These are phyloP conservation scores for Leishmania major DNA, from an alignment of 208 protist genomes.

Conservation along the genomic window DNA sequence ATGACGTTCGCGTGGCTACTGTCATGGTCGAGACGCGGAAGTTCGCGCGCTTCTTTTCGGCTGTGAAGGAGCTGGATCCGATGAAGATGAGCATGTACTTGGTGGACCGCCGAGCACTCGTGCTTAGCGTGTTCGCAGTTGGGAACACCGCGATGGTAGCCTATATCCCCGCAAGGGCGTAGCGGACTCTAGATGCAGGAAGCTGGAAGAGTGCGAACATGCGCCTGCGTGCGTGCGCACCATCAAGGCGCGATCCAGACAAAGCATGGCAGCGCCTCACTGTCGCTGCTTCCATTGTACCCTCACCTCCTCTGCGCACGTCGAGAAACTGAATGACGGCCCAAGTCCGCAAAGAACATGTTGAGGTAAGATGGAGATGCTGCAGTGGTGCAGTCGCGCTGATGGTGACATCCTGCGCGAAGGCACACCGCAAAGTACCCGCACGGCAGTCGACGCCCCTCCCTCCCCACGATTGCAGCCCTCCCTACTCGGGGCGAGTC, in stretches of 20 bases:
- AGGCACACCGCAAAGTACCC: neutral
- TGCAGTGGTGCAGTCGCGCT: neutral
- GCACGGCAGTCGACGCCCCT: neutral
- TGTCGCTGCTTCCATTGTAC: neutral
- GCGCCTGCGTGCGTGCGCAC: slow-evolving; percentile 1
- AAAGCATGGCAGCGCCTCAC: neutral
- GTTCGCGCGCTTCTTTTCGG: slow-evolving; percentile 76
- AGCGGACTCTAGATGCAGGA: neutral
- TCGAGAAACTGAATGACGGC: neutral
- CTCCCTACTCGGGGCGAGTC: neutral
- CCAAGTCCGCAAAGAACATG: neutral
- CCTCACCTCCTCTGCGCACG: neutral
- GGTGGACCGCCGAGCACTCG: slow-evolving; percentile 53
- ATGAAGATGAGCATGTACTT: slow-evolving; percentile 56
- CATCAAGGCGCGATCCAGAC: neutral
- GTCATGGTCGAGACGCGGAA: slow-evolving; percentile 68
- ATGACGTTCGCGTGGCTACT: slow-evolving; percentile 17
- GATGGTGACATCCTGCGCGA: neutral
- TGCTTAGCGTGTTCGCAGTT: slow-evolving; percentile 58
- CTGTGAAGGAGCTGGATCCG: slow-evolving; percentile 61
- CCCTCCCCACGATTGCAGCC: neutral
- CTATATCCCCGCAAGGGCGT: slow-evolving; percentile 76
- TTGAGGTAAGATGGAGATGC: neutral
- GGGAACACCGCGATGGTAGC: slow-evolving; percentile 62
- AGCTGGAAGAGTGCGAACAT: neutral